Evolutionary conservation across 768 basidiomycete genomes (phyloP).

Genomic region (Plicaturopsis crispa): DNA sequence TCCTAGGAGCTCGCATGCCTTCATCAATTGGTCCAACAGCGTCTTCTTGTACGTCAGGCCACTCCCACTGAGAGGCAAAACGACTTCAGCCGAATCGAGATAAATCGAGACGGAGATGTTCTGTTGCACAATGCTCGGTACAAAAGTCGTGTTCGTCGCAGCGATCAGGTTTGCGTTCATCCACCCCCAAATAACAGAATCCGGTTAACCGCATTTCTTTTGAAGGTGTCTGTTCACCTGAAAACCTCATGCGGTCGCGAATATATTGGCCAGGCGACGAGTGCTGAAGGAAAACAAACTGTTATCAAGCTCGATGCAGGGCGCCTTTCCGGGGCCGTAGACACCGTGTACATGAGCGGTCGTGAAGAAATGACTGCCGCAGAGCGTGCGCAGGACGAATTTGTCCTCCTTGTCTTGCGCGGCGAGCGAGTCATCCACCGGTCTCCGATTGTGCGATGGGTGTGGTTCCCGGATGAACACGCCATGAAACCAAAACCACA

Average conservation of each 20-base stretch:
- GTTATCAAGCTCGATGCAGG: slow-evolving; percentile 19
- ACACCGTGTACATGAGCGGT: slow-evolving; percentile 31
- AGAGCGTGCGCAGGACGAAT: slow-evolving; percentile 29
- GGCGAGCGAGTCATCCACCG: slow-evolving; percentile 19
- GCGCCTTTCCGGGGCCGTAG: slow-evolving; percentile 15
- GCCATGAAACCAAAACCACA: no score
- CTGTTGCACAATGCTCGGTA: slow-evolving; percentile 30
- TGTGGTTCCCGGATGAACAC: slow-evolving; percentile 31
- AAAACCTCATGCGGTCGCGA: slow-evolving; percentile 22
- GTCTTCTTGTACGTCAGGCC: slow-evolving; percentile 22
- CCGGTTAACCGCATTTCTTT: background rate
- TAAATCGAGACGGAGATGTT: slow-evolving; percentile 19
- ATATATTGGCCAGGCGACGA: slow-evolving; percentile 22
- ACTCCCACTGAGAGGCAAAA: slow-evolving; percentile 24
- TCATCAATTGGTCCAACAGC: slow-evolving; percentile 20
- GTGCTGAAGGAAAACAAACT: slow-evolving; percentile 27
- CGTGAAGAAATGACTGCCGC: slow-evolving; percentile 29
- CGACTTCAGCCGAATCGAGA: slow-evolving; percentile 23
- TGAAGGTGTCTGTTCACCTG: slow-evolving; percentile 27
- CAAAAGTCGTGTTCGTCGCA: slow-evolving; percentile 30
- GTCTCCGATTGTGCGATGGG: slow-evolving; percentile 24
- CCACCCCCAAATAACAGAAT: background rate
- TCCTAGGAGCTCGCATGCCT: slow-evolving; percentile 25
- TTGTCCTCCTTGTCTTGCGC: slow-evolving; percentile 28
- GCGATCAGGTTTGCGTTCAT: slow-evolving; percentile 23